Percentiles rank a stretch among this genome's conserved stretches.
Conservation (phyloP, 1,139 yeast species). For the Saccharomyces hybrid region DNA sequence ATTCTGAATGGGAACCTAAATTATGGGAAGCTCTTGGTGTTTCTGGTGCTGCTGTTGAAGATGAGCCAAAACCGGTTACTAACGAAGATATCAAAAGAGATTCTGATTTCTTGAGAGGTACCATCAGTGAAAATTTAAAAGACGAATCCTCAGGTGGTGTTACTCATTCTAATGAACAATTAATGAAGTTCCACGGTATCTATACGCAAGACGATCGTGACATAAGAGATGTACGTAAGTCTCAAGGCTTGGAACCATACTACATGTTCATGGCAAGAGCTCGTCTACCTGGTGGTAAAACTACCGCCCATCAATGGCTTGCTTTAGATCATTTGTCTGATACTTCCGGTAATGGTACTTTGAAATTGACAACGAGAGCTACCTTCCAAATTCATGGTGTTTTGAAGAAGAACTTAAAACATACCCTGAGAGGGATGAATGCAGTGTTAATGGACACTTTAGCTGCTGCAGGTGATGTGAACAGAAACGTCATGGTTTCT, state of each 20-base stretch:
- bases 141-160: constrained; percentile 89
- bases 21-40: constrained; percentile 90
- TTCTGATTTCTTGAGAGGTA: constrained; percentile 85
- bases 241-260: constrained; percentile 90
- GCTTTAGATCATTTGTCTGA: constrained; percentile 78
- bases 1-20: constrained; percentile 75
- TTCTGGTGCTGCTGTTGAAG: constrained; percentile 72
- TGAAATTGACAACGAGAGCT: constrained; percentile 93
- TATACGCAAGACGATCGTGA: constrained; percentile 99
- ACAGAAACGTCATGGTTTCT: constrained; percentile 88
- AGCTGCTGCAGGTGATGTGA: constrained; percentile 98
- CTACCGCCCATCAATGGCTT: constrained; percentile 84
- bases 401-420: constrained; percentile 81
- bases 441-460: constrained; percentile 84
- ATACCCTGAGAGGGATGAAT: constrained; percentile 90
- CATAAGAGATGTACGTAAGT: constrained; percentile 83
- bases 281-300: constrained; percentile 88
- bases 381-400: constrained; percentile 96
- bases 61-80: constrained; percentile 92
- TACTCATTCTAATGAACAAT: constrained; percentile 85
- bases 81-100: constrained; percentile 91
- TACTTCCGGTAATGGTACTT: constrained; percentile 82
- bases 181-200: constrained; percentile 96
- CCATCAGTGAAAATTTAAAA: constrained; percentile 76
- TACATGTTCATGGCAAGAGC: constrained; percentile 95